These are phyloP conservation scores for Lentithecium fluviatile DNA, from an alignment of 495 filamentous ascomycete species.

Conservation along the genomic window DNA sequence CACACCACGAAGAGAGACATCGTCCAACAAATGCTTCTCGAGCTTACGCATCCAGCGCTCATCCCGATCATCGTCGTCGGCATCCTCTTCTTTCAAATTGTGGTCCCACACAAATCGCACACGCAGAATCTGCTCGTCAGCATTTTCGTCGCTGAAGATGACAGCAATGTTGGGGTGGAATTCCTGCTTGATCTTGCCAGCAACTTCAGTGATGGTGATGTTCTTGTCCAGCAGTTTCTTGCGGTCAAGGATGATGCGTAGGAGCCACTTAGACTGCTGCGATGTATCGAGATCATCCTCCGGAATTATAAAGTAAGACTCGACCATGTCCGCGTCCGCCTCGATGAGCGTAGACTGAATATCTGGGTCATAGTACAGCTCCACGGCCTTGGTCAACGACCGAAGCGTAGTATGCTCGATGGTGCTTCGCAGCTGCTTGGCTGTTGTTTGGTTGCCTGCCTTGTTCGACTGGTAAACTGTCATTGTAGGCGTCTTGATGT, in stretches of 20 bases:
- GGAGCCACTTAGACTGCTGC: slow-evolving; percentile 86
- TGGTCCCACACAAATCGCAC: slow-evolving; percentile 63
- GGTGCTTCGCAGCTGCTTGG: slow-evolving; percentile 79
- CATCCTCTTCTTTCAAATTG: slow-evolving; percentile 61
- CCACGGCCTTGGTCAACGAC: slow-evolving; percentile 83
- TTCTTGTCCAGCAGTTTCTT: slow-evolving; percentile 94
- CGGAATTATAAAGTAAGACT: slow-evolving; percentile 94
- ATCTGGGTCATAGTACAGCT: slow-evolving; percentile 97
- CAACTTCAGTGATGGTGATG: slow-evolving; percentile 87
- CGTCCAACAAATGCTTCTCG: slow-evolving; percentile 86
- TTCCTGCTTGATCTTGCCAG: slow-evolving; percentile 78
- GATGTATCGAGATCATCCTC: slow-evolving; percentile 75
- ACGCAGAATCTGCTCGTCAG: slow-evolving; percentile 90
- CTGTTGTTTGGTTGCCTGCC: slow-evolving; percentile 65
- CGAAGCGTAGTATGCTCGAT: slow-evolving; percentile 96
- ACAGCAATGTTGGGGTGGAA: slow-evolving; percentile 87
- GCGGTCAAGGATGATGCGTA: slow-evolving; percentile 90
- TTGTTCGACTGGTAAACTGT: slow-evolving; percentile 74
- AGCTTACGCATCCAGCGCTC: slow-evolving; percentile 91
- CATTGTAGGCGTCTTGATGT: slow-evolving; percentile 99
- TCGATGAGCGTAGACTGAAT: slow-evolving; percentile 80
- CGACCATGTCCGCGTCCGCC: slow-evolving; percentile 88
- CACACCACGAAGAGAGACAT: slow-evolving; percentile 85
- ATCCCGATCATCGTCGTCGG: slow-evolving; percentile 74
- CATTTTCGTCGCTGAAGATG: slow-evolving; percentile 97